A percentile compares a stretch with the other conserved stretches of the same genome.
Evolutionary conservation across 306 rosid genomes (phyloP).

Genomic region (Morella rubra): DNA sequence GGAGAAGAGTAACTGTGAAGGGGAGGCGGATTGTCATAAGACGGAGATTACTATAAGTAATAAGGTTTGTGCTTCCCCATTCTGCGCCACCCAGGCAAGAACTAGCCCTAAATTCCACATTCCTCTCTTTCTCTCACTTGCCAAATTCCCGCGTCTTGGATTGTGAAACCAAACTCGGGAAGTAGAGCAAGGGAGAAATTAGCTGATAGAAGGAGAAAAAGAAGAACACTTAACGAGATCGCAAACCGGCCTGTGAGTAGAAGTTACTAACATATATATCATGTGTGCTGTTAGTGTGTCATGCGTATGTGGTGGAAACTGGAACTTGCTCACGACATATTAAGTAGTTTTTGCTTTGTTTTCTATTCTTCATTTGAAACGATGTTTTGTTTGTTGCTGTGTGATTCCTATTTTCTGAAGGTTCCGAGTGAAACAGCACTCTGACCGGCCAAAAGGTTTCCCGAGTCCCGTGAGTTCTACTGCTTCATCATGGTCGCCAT

Average conservation of each 20-base stretch:
- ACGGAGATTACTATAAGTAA: conserved; percentile 34
- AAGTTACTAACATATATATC: background rate
- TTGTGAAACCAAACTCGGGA: no score
- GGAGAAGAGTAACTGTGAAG: background rate
- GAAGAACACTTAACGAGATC: no score
- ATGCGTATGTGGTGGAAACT: background rate
- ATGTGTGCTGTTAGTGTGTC: background rate
- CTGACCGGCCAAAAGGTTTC: conserved; percentile 23
- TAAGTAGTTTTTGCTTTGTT: background rate
- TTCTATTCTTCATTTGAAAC: no score
- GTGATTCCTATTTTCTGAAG: background rate
- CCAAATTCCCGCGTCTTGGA: background rate
- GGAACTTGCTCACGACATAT: background rate
- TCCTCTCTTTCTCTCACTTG: background rate
- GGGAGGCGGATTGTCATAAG: conserved; percentile 48
- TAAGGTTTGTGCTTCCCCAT: conserved; percentile 22
- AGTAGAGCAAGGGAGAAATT: no score
- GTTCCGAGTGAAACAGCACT: background rate
- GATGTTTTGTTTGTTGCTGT: background rate
- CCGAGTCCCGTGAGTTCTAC: conserved; percentile 21
- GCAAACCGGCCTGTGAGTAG: no score
- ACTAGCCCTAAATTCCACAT: conserved; percentile 46
- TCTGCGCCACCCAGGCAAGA: conserved; percentile 39
- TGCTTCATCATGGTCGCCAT: conserved; percentile 83
- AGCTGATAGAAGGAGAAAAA: no score